A percentile compares a stretch with the other conserved stretches of the same genome.
These are phyloP conservation scores for Neurospora sp. DNA, from an alignment of 495 filamentous ascomycete species.

Conservation along the genomic window DNA sequence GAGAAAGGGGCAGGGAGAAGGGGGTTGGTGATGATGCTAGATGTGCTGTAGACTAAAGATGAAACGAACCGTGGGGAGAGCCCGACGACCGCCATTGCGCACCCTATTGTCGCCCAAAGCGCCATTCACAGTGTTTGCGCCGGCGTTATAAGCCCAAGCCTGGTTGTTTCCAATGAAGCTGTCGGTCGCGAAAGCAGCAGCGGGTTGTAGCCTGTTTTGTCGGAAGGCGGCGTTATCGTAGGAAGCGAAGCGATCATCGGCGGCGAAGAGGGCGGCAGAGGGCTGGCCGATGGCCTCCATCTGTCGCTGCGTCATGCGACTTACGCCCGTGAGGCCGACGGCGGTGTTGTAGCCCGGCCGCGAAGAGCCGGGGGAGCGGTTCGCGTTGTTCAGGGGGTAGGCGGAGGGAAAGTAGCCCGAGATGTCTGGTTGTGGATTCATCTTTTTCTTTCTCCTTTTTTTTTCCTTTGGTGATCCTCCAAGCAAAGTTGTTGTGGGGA, in stretches of 20 bases:
- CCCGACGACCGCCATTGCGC: constrained; percentile 33
- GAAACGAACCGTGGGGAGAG: constrained; percentile 38
- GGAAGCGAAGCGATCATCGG: constrained; percentile 29
- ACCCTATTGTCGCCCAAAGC: constrained; percentile 38
- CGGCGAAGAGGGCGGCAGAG: constrained; percentile 35
- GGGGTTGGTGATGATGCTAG: background rate
- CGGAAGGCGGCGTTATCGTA: constrained; percentile 52
- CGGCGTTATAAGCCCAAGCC: constrained; percentile 40
- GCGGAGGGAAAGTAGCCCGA: constrained; percentile 14
- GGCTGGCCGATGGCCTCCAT: constrained; percentile 31
- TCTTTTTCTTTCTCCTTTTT: constrained; percentile 6
- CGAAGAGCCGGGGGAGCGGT: constrained; percentile 33
- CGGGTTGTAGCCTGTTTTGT: constrained; percentile 49
- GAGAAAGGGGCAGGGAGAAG: background rate
- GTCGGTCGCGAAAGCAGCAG: constrained; percentile 23
- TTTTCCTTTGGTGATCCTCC: background rate
- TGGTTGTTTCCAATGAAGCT: constrained; percentile 37
- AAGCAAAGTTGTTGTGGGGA: background rate
- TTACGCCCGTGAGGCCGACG: constrained; percentile 55
- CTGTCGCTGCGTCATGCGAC: constrained; percentile 49
- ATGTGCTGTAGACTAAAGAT: background rate
- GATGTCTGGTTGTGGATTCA: constrained; percentile 24
- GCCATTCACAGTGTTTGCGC: constrained; percentile 37
- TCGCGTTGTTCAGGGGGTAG: constrained; percentile 22
- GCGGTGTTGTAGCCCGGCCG: constrained; percentile 43